A percentile compares a stretch with the other conserved stretches of the same genome.
These are phyloP conservation scores for Discostella stelligeroides DNA, from an alignment of 108 stramenopile species.

Conservation along the genomic window DNA sequence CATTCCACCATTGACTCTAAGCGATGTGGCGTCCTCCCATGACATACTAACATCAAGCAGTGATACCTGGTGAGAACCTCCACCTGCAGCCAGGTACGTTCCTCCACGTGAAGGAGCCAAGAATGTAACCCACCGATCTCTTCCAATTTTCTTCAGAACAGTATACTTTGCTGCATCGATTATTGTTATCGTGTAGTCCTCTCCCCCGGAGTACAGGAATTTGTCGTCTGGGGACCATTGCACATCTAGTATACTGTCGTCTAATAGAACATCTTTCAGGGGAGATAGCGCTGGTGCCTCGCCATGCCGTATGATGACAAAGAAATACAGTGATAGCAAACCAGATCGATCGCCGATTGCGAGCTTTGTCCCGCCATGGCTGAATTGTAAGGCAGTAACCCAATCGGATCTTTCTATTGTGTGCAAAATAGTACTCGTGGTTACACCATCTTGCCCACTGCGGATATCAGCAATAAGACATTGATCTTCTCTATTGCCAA, in stretches of 20 bases:
- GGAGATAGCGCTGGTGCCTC: constrained; percentile 34
- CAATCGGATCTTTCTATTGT: constrained; percentile 60
- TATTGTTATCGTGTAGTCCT: constrained; percentile 71
- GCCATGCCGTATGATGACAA: constrained; percentile 25
- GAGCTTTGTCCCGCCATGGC: constrained; percentile 55
- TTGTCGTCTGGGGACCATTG: constrained; percentile 72
- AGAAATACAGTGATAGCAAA: constrained; percentile 55
- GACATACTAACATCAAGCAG: constrained; percentile 55
- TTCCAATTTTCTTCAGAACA: constrained; percentile 51
- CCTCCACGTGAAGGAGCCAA: constrained; percentile 60
- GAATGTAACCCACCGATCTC: constrained; percentile 74
- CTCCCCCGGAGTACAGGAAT: constrained; percentile 68
- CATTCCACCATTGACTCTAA: constrained; percentile 58
- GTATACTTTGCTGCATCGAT: constrained; percentile 59
- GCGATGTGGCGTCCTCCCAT: constrained; percentile 64
- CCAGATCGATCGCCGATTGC: constrained; percentile 67
- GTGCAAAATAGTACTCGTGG: constrained; percentile 54
- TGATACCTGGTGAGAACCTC: constrained; percentile 63
- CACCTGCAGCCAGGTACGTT: constrained; percentile 68
- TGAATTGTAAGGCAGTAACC: constrained; percentile 70
- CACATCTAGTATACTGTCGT: constrained; percentile 62
- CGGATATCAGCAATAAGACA: constrained; percentile 56
- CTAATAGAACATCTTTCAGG: constrained; percentile 55
- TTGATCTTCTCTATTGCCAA: constrained; percentile 65
- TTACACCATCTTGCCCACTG: constrained; percentile 21